phyloP scores from a whole-genome alignment of 352 stramenopile genomes.

The Pythium volutum region DNA sequence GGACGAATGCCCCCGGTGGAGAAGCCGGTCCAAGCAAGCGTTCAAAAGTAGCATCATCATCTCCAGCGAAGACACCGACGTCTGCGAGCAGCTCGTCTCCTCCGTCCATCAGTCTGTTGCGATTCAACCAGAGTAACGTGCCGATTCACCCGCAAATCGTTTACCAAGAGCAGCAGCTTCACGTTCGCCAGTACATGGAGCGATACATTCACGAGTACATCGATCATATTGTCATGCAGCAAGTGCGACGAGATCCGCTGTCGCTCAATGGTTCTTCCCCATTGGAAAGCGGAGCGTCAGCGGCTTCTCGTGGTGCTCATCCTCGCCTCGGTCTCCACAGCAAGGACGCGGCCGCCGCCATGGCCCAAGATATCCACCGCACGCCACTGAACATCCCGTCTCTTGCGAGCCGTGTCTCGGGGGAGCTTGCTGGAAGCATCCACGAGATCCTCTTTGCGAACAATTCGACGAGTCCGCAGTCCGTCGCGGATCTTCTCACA shows the following conservation, averaged over 20 bases:
- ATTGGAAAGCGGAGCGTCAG: background rate
- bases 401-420: conserved; percentile 35
- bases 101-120: conserved; percentile 6
- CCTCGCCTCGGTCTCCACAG: background rate
- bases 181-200: conserved; percentile 31
- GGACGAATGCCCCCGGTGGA: background rate
- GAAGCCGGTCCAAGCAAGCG: conserved; percentile 31
- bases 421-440: conserved; percentile 45
- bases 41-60: conserved; percentile 23
- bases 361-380: conserved; percentile 39
- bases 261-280: background rate
- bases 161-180: conserved; percentile 31
- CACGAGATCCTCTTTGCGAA: conserved; percentile 60
- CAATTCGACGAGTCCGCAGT: conserved; percentile 68
- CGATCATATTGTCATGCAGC: conserved; percentile 31
- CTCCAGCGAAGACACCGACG: conserved; percentile 4
- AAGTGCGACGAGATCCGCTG: conserved; percentile 24
- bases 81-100: background rate
- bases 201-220: conserved; percentile 36
- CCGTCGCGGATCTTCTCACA: conserved; percentile 40
- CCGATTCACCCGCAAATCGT: conserved; percentile 32
- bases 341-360: conserved; percentile 21
- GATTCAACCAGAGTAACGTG: conserved; percentile 27
- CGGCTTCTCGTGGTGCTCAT: background rate
- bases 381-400: conserved; percentile 57